Evolutionary conservation across 2,329 filamentous ascomycete genomes (phyloP), one percentile per base, ranked within the genome.

Genomic region (Neopestalotiopsis rosae): DNA sequence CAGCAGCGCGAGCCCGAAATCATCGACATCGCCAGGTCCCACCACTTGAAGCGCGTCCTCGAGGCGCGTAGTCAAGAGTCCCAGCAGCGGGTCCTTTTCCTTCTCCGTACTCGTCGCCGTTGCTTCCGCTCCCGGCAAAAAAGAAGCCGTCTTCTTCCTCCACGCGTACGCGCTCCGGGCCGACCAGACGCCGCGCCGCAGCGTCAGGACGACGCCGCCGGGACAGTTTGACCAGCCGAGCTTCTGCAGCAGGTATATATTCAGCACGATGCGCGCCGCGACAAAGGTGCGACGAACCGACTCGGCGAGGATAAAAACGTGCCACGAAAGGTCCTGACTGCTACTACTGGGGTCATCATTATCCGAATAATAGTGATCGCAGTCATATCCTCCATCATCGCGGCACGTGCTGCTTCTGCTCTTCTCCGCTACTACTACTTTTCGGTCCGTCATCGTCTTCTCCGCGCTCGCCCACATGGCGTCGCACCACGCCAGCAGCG

Each of bases 231-330:
- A 66, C 72, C 74, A 78, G 5, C 75, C 74, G 20, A 68, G 70
- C 62, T 75, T 75, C 69, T 76, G 71, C 59, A 71, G 72, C 57
- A 73, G 66, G 66, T 79, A 79, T 3, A 72, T 70, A 28, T 75
- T 71, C 52, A 74, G 71, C 7, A 77, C 30, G 30, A 72, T 67
- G 9, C 70, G 71, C 2, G 74, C 65, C n/a, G 73, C 67, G 14
- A 77, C 68, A 68, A 75, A 78, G 24, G 75, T 74, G 14, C 77
- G 75, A 9, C 78, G 76, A 17, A 76, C 70, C 61, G 76, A 78
- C 71, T 79, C 77, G 5, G 74, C 72, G 14, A 78, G 38, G 61
- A 79, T 72, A 77, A 76, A 79, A 13, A 71, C 67, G 34, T 72
- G 67, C 78, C 77, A 79, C 2, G 74, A 9, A 2, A 28, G 24